Base-by-base conservation (phyloP, 169 alveolate genomes). In the Cryptosporidium andersoni region DNA sequence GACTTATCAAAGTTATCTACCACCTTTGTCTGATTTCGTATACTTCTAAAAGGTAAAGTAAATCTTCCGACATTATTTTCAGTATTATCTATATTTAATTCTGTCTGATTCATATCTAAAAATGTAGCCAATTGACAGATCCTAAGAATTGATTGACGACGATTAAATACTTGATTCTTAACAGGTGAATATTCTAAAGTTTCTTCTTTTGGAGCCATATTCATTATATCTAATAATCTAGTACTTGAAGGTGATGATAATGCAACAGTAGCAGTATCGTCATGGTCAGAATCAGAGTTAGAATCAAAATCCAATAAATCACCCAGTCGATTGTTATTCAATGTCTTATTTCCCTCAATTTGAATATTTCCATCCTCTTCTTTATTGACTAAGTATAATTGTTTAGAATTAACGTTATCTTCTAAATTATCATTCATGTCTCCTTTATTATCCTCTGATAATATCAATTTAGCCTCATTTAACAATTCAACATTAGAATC, bases 161-260 rank as follows among this genome's bases (percentile, higher is more conserved):
- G 55, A 12, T 74, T 74, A 49, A 74, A 74, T 34, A 16, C 40
- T 25, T 43, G 53, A 45, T 16, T 25, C 7, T 43, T 74, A 1
- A 60, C 51, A 0, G 85, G 85, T 25, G 85, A 74, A 37, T 55
- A 42, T 1, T 74, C 85, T 55, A 55, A 47, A 36, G 51, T 16
- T 11, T 52, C 51, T 25, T 12, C 65, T 1, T 5, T 12, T 40
- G 74, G 48, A 51, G 36, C 85, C 42, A 74, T 42, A 58, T 40
- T 34, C 51, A 37, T 14, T 9, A 74, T 74, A 43, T 74, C 85
- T 14, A 74, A 60, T 4, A 74, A 7, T 11, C 68, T n/a, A 39
- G 85, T 74, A 58, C 60, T 43, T n/a, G 85, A 74, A 9, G 85
- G 85, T 7, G 85, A 74, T 14, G 85, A 74, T 58, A 74, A 64